Conservation (phyloP, 2,329 filamentous ascomycete genomes). For the Pseudogymnoascus sp. region DNA sequence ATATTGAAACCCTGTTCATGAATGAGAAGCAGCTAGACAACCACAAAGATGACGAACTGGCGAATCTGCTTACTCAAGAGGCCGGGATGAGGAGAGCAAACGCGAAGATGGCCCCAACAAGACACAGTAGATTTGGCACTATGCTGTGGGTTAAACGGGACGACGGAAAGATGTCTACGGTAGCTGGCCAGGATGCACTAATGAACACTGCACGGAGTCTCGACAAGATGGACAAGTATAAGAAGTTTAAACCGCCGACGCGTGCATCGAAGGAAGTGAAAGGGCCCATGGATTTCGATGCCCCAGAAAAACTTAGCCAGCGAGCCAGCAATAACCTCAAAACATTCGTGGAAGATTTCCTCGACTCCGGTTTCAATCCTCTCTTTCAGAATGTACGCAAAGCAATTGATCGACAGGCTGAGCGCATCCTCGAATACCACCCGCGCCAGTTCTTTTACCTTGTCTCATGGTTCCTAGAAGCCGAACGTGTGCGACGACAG, state of each 20-base stretch:
- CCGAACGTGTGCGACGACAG: conserved; percentile 66
- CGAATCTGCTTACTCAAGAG: conserved; percentile 71
- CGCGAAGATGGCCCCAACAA: conserved; percentile 69
- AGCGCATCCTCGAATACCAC: conserved; percentile 71
- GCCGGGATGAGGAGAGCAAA: conserved; percentile 72
- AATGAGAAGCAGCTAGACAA: conserved; percentile 63
- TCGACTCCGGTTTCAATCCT: conserved; percentile 93
- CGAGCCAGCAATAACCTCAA: conserved; percentile 71
- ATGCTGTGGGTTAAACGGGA: conserved; percentile 95
- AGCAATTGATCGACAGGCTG: conserved; percentile 81
- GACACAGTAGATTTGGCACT: conserved; percentile 90
- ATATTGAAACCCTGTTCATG: conserved; percentile 79
- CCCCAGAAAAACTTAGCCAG: conserved; percentile 60
- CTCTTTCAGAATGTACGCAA: conserved; percentile 78
- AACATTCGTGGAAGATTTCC: conserved; percentile 81
- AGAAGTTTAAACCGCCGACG: conserved; percentile 80
- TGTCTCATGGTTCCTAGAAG: conserved; percentile 85
- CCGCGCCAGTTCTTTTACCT: conserved; percentile 86
- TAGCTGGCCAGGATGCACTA: conserved; percentile 83
- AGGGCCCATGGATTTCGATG: conserved; percentile 68
- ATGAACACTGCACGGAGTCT: conserved; percentile 65
- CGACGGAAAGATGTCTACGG: conserved; percentile 67
- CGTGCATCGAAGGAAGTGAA: conserved; percentile 53
- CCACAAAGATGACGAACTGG: conserved; percentile 66
- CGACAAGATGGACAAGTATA: conserved; percentile 82